phyloP scores from a whole-genome alignment of 2,329 filamentous ascomycete species.

The Neonectria sp. region DNA sequence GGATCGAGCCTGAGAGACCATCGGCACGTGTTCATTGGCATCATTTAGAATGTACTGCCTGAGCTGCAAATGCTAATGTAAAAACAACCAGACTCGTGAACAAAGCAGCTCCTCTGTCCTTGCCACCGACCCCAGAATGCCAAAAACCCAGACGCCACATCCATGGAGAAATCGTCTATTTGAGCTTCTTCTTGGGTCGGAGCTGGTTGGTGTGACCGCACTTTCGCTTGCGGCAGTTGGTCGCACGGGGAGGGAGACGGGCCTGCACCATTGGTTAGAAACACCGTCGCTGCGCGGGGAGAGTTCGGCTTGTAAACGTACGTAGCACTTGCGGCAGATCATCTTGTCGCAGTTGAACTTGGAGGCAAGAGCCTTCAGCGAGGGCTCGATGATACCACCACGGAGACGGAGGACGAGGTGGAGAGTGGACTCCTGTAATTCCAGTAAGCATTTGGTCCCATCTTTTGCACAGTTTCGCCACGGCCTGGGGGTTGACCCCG shows the following conservation, averaged over 20 bases:
- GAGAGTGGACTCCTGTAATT: conserved; percentile 89
- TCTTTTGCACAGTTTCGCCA: neutral
- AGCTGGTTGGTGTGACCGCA: conserved; percentile 99
- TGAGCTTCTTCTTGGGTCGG: conserved; percentile 99
- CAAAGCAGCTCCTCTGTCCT: conserved; percentile 54
- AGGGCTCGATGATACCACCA: conserved; percentile 99
- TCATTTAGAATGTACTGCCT: conserved; percentile 57
- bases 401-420: conserved; percentile 98
- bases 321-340: conserved; percentile 99
- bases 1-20: conserved; percentile 33
- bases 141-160: conserved; percentile 64
- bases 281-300: neutral
- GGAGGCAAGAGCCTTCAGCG: conserved; percentile 96
- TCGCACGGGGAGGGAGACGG: conserved; percentile 96
- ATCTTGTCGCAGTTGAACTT: conserved; percentile 99
- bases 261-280: conserved; percentile 59
- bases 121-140: conserved; percentile 56
- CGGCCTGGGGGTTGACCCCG: conserved; percentile 15
- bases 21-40: conserved; percentile 49
- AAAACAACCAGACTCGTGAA: conserved; percentile 58
- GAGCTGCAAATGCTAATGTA: conserved; percentile 58
- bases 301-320: conserved; percentile 68
- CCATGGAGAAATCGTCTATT: conserved; percentile 67
- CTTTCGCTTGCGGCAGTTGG: conserved; percentile 99
- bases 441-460: conserved; percentile 50